These are phyloP conservation scores for Thelonectria discophora DNA, from an alignment of 2,329 filamentous ascomycete genomes.

Conservation along the genomic window DNA sequence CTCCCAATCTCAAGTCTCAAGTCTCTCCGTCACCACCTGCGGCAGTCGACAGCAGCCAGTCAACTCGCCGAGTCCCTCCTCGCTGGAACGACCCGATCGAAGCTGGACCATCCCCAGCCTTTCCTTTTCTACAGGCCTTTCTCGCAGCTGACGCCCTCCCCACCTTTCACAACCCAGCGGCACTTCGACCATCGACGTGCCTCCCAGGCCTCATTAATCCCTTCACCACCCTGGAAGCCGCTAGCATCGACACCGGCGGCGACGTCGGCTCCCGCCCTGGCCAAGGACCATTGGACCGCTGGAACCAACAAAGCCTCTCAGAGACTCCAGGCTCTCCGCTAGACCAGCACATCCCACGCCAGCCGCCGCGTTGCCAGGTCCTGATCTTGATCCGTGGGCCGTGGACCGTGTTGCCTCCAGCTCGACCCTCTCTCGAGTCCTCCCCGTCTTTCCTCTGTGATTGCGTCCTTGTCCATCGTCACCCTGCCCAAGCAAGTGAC, in stretches of 20 bases:
- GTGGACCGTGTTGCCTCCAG: conserved; percentile 14
- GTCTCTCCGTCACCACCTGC: conserved; percentile 2
- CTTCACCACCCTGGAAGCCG: conserved; percentile 25
- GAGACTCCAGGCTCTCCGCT: background rate
- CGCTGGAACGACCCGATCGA: background rate
- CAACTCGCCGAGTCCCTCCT: background rate
- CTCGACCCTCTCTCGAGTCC: conserved; percentile 4
- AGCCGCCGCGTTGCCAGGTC: conserved; percentile 29
- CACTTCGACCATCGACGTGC: conserved; percentile 6
- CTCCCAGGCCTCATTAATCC: conserved; percentile 1
- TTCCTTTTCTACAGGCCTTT: background rate
- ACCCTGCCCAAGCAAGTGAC: conserved; percentile 35
- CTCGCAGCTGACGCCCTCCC: background rate
- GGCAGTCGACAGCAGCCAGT: background rate
- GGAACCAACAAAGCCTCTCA: conserved; percentile 1
- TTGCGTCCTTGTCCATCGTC: conserved; percentile 33
- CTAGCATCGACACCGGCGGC: conserved; percentile 27
- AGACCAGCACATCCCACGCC: conserved; percentile 29
- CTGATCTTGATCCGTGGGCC: conserved; percentile 36
- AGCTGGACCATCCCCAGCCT: background rate
- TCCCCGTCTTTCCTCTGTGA: conserved; percentile 10
- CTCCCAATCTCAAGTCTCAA: background rate
- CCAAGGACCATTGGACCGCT: conserved; percentile 8
- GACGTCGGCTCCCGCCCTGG: conserved; percentile 24
- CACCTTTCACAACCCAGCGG: conserved; percentile 18